Conservation (phyloP, 2,329 filamentous ascomycete genomes). For the Dryadomyces quercivorus region DNA sequence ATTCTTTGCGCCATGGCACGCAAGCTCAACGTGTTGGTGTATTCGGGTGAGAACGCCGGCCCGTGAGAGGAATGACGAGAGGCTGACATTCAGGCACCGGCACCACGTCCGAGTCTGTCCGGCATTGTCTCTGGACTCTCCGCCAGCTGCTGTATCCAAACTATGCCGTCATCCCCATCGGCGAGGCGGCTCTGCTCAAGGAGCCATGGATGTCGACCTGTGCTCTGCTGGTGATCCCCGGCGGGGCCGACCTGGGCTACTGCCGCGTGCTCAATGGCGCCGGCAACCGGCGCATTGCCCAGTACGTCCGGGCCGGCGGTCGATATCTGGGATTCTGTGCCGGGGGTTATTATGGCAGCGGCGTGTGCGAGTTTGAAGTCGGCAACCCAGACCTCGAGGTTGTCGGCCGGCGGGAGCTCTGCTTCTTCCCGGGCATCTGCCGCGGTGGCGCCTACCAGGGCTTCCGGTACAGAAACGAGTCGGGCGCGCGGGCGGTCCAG, state of each 20-base stretch:
- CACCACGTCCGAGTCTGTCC: slow-evolving; percentile 76
- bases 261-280: slow-evolving; percentile 77
- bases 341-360: slow-evolving; percentile 80
- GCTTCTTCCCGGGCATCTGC: slow-evolving; percentile 78
- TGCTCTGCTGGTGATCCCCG: slow-evolving; percentile 81
- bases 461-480: slow-evolving; percentile 84
- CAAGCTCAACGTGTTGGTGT: slow-evolving; percentile 84
- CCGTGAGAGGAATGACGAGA: not conserved
- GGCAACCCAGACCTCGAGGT: slow-evolving; percentile 74
- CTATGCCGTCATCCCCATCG: slow-evolving; percentile 85
- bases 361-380: slow-evolving; percentile 82
- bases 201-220: slow-evolving; percentile 87
- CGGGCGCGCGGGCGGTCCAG: slow-evolving; percentile 61
- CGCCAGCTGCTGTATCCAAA: slow-evolving; percentile 76
- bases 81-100: slow-evolving; percentile 54
- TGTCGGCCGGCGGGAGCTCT: slow-evolving; percentile 70
- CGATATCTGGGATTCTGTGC: slow-evolving; percentile 86
- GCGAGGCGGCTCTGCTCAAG: slow-evolving; percentile 65
- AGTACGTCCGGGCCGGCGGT: slow-evolving; percentile 78
- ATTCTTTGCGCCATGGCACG: slow-evolving; percentile 39
- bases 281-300: slow-evolving; percentile 72
- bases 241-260: slow-evolving; percentile 88
- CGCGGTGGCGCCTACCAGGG: slow-evolving; percentile 79
- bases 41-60: slow-evolving; percentile 52
- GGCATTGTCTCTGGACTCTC: slow-evolving; percentile 78